These are phyloP conservation scores for Sporothrix dimorphospora DNA, from an alignment of 2,329 filamentous ascomycete species.

Conservation along the genomic window DNA sequence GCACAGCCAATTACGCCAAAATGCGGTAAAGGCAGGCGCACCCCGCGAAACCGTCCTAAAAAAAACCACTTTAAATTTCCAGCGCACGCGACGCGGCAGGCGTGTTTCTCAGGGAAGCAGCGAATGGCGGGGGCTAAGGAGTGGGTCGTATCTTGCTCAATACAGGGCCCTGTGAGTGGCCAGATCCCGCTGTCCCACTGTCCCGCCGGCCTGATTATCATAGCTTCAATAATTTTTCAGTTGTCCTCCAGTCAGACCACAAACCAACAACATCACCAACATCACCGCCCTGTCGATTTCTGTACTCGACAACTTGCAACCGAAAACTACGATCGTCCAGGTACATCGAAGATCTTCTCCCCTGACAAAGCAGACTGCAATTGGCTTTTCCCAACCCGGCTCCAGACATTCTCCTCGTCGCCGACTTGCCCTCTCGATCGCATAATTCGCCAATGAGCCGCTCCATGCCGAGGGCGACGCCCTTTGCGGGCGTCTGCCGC, in stretches of 20 bases:
- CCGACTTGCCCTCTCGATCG: neutral
- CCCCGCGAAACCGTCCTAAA: neutral
- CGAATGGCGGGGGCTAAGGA: slow-evolving; percentile 3
- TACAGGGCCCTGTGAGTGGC: slow-evolving; percentile 24
- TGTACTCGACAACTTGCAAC: neutral
- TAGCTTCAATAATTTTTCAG: slow-evolving; percentile 25
- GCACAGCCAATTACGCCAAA: slow-evolving; percentile 15
- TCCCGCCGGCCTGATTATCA: slow-evolving; percentile 16
- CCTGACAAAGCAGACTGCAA: neutral
- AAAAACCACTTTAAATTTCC: slow-evolving; percentile 25
- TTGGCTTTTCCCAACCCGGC: neutral
- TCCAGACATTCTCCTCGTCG: neutral
- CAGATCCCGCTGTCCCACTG: neutral
- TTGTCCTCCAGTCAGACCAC: slow-evolving; percentile 4
- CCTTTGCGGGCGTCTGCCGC: slow-evolving; percentile 28
- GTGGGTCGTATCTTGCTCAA: slow-evolving; percentile 14
- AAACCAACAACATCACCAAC: neutral
- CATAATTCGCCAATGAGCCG: slow-evolving; percentile 25
- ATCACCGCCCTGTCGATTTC: neutral
- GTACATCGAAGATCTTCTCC: neutral
- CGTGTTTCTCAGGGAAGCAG: neutral
- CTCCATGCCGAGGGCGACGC: slow-evolving; percentile 28
- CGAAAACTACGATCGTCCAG: neutral
- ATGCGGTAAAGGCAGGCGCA: slow-evolving; percentile 20
- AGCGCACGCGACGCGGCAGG: slow-evolving; percentile 26